phyloP scores from a whole-genome alignment of 2,329 filamentous ascomycete genomes.

The Colletotrichum viniferum region DNA sequence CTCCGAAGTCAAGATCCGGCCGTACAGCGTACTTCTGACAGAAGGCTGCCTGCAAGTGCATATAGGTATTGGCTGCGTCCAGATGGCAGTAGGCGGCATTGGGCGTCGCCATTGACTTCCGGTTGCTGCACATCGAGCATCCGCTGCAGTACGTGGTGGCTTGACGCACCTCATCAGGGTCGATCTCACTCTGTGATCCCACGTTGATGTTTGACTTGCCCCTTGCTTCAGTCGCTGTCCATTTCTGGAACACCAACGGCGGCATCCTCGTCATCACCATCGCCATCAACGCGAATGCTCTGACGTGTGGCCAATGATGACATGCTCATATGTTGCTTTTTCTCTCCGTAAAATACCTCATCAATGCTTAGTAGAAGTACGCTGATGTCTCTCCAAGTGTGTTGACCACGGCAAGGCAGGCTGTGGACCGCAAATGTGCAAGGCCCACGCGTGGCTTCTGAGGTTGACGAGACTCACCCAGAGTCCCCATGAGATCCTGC shows the following conservation, averaged over 20 bases:
- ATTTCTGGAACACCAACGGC: background rate
- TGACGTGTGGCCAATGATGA: background rate
- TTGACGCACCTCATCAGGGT: background rate
- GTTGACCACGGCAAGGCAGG: background rate
- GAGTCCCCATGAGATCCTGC: background rate
- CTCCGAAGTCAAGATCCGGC: background rate
- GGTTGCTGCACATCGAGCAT: background rate
- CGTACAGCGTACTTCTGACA: background rate
- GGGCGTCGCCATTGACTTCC: background rate
- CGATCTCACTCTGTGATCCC: background rate
- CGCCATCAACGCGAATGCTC: background rate
- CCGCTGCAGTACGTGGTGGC: background rate
- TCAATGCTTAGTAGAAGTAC: background rate
- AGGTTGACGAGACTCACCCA: background rate
- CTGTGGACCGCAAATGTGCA: background rate
- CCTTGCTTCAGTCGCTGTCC: conserved; percentile 2
- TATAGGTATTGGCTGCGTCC: background rate
- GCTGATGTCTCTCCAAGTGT: background rate
- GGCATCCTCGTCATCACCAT: background rate
- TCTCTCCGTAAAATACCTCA: background rate
- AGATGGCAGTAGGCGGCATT: background rate
- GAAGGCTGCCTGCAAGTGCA: background rate
- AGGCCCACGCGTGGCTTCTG: background rate
- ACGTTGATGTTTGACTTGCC: background rate
- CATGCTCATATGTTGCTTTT: background rate